phyloP scores from a whole-genome alignment of 148 eudicot species.

The Amaranthus hypochondriacus region DNA sequence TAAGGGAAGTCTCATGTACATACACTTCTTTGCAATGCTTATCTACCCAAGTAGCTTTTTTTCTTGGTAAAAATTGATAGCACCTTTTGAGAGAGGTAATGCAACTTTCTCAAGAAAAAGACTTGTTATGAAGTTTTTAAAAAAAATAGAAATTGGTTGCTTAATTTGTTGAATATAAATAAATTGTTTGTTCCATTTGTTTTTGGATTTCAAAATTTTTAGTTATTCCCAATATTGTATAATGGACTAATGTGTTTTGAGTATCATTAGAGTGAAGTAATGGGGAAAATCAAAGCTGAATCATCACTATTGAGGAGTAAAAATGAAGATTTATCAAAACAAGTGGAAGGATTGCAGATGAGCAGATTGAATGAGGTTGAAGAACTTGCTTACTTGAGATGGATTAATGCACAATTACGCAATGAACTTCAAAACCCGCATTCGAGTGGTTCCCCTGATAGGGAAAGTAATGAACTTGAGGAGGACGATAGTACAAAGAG shows the following conservation, averaged over 20 bases:
- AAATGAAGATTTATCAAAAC: constrained; percentile 70
- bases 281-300: constrained; percentile 62
- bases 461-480: constrained; percentile 25
- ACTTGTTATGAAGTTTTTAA: too few species aligned
- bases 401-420: constrained; percentile 75
- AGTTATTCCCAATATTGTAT: too few species aligned
- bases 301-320: constrained; percentile 53
- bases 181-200: too few species aligned
- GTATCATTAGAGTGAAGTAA: constrained; percentile 38
- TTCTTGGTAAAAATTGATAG: too few species aligned
- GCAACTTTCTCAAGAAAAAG: too few species aligned
- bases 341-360: constrained; percentile 79
- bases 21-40: too few species aligned
- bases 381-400: constrained; percentile 71
- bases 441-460: constrained; percentile 30
- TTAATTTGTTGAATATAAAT: too few species aligned
- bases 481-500: constrained; percentile 35
- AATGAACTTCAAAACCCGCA: constrained; percentile 48
- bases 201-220: too few species aligned
- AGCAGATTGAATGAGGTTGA: constrained; percentile 78
- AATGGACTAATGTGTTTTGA: constrained; percentile 6
- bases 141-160: too few species aligned
- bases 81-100: too few species aligned
- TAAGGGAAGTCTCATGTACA: too few species aligned
- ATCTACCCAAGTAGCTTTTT: too few species aligned